Conservation (phyloP, 768 basidiomycete species). For the Phylloporus scabripes region DNA sequence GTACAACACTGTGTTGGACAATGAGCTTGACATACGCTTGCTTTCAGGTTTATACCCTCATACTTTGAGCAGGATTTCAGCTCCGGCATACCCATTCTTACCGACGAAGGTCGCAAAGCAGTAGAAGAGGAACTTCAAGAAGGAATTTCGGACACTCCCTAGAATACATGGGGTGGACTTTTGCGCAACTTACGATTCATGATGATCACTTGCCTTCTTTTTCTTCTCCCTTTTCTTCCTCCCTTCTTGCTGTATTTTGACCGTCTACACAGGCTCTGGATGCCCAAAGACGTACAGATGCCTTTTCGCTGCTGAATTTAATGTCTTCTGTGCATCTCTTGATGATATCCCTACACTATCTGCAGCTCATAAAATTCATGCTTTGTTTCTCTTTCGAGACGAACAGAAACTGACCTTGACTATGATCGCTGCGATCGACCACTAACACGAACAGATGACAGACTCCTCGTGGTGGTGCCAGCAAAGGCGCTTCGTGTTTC, state of each 20-base stretch:
- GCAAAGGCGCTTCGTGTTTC: neutral
- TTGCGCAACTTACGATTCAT: slow-evolving; percentile 3
- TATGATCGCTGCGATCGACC: neutral
- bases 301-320: slow-evolving; percentile 5
- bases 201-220: slow-evolving; percentile 4
- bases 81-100: slow-evolving; percentile 64
- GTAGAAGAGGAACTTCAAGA: slow-evolving; percentile 63
- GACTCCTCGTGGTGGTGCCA: neutral
- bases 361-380: slow-evolving; percentile 12
- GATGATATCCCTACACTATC: slow-evolving; percentile 28
- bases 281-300: slow-evolving; percentile 3
- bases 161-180: slow-evolving; percentile 5
- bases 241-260: slow-evolving; percentile 6
- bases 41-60: slow-evolving; percentile 57
- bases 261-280: neutral
- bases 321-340: slow-evolving; percentile 12
- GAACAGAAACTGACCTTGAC: neutral
- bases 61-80: slow-evolving; percentile 72
- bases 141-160: slow-evolving; percentile 8
- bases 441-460: neutral
- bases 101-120: slow-evolving; percentile 61
- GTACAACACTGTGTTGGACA: neutral
- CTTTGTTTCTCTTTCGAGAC: neutral
- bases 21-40: neutral
- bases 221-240: neutral